Evolutionary conservation across 495 filamentous ascomycete genomes (phyloP), one percentile per base, ranked within the genome.

Genomic region (Podospora anserina): DNA sequence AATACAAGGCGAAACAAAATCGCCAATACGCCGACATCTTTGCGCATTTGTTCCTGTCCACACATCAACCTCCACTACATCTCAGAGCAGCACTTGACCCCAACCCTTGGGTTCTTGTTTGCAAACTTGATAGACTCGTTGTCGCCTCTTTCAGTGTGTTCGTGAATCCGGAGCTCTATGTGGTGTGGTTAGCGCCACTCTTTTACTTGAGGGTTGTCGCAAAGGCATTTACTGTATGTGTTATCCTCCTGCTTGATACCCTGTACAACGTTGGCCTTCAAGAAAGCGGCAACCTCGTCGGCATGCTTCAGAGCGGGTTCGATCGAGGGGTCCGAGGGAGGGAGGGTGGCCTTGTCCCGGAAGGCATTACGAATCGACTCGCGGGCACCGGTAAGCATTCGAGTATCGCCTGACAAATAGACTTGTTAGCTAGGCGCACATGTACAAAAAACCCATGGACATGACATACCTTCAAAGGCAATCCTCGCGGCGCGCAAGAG

Each of bases 91-190:
- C 84, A 85, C 66, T 77, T 84, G 65, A 82, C 78, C 15, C 79
- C 81, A 44, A 80, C 79, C 49, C 78, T 81, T 57, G 79, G 71
- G 32, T 66, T 83, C 71, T 82, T 71, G 63, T 78, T 78, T 26
- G 73, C 78, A 66, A 87, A 74, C 78, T 92, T 93, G 72, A 96
- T 86, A 6, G 88, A 90, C 65, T 96, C 91, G 73, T 99, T 99
- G 81, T 97, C 92, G 32, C 94, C 93, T 44, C 92, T 84, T 78
- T 98, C 95, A 58, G 91, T 99, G 66, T 94, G 82, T 61, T 96
- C 87, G 77, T 97, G 95, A 73, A 99, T 97, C 18, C 87, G 83
- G 63, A 99, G 82, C 77, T 91, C 93, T 96, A 70, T 18, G 16
- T 13, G 32, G 32, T 19, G 65, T 20, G 27, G 61, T 63, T 63